Evolutionary conservation across 2,329 filamentous ascomycete species (phyloP), one percentile per base, ranked within the genome.

Genomic region (Cephalotrichum gorgonifer): DNA sequence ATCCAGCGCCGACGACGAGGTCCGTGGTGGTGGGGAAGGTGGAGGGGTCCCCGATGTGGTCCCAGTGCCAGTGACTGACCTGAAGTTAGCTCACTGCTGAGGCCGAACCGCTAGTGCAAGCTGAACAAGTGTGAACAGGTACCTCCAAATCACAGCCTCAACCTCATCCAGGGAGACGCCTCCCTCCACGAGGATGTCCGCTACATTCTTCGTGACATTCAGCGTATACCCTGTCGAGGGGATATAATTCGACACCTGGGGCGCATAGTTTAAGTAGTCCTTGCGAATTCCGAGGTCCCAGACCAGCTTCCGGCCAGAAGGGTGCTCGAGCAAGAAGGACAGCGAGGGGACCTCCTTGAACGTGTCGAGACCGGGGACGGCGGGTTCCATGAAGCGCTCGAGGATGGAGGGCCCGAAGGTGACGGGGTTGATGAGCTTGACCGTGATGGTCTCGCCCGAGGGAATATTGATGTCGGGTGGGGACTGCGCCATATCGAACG

Each of bases 1-100:
- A 73, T 0, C 75, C 75, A 0, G 75, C 70, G 0, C 76, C 77
- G 3, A 78, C 74, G 28, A 79, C 54, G 1, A 80, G 54, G 8
- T 70, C 64, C 1, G 73, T 75, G 1, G 54, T 59, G 0, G 54
- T 1, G 1, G 73, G 72, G 44, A 79, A 79, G 0, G 57, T 61
- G 0, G 67, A 65, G 0, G 68, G 63, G 49, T 78, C 70, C 0
- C 76, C 77, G 8, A 68, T 71, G 50, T 79, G 76, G 54, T 79
- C 75, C 58, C 64, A 72, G 52, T 73, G 69, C 59, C 65, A 71
- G 53, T 76, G 72, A 49, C 67, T 69, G 58, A 20, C 12, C 3
- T 33, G 33, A 20, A 25, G 33, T 39, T 20, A 39, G 35, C 17
- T 3, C 3, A 22, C 30, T 31, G 30, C 30, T 15, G 30, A 31